These are phyloP conservation scores for Irpex sp. DNA, from an alignment of 1,284 basidiomycete genomes.

Conservation along the genomic window DNA sequence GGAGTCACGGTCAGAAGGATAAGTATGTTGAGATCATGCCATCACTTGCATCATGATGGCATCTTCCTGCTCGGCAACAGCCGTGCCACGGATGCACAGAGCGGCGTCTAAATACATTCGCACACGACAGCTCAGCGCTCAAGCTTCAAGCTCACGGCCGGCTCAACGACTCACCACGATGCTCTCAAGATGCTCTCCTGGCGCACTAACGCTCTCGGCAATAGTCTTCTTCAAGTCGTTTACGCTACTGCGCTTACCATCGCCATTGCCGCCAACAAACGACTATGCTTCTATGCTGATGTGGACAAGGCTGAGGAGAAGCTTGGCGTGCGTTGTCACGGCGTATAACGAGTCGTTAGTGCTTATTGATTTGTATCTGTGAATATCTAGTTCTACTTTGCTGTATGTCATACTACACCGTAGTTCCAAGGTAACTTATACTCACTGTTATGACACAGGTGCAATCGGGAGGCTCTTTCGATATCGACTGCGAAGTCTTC, in stretches of 20 bases:
- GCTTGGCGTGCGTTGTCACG: constrained; percentile 60
- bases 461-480: constrained; percentile 95
- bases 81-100: not conserved
- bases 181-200: not conserved
- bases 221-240: constrained; percentile 13
- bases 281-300: constrained; percentile 92
- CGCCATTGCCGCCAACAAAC: constrained; percentile 78
- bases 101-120: not conserved
- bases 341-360: not conserved
- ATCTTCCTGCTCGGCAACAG: not conserved
- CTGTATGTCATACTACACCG: constrained; percentile 32
- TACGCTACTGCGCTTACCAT: constrained; percentile 79
- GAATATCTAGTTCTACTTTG: constrained; percentile 56
- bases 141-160: not conserved
- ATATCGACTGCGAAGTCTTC: constrained; percentile 92
- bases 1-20: too few species aligned
- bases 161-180: not conserved
- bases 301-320: constrained; percentile 94
- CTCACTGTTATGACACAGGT: constrained; percentile 43
- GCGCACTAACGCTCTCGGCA: constrained; percentile 13
- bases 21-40: too few species aligned
- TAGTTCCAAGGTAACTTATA: not conserved
- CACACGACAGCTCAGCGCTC: not conserved
- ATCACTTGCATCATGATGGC: too few species aligned
- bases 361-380: too few species aligned